Evolutionary conservation across 129 eudicot genomes (phyloP).

Genomic region (Tagetes erecta): DNA sequence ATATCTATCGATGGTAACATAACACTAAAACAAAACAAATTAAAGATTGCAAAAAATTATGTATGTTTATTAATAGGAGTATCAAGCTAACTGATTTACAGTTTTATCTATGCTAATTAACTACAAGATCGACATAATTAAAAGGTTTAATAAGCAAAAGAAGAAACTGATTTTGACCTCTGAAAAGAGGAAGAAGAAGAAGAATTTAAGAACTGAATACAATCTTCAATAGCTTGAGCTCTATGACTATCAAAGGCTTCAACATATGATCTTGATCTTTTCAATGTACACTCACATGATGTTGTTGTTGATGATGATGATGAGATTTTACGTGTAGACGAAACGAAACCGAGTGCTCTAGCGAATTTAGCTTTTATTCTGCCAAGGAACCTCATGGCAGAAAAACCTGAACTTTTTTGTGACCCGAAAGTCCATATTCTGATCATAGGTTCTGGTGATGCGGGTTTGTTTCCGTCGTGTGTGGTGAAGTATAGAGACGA

Average conservation of each 20-base stretch:
- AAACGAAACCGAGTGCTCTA: constrained; percentile 41
- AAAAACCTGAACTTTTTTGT: constrained; percentile 33
- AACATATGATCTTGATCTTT: constrained; percentile 57
- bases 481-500: constrained; percentile 9
- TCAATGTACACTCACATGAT: constrained; percentile 25
- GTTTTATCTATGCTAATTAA: constrained; percentile 4
- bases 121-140: constrained; percentile 16
- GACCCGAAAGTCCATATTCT: constrained; percentile 29
- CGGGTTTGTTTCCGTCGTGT: not conserved
- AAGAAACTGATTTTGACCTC: constrained; percentile 56
- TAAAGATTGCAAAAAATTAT: constrained; percentile 7
- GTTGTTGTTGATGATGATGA: constrained; percentile 41
- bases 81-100: constrained; percentile 22
- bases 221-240: constrained; percentile 75
- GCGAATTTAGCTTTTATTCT: constrained; percentile 42
- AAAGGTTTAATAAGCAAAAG: constrained; percentile 23
- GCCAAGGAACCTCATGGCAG: constrained; percentile 41
- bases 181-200: constrained; percentile 53
- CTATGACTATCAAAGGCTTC: constrained; percentile 57
- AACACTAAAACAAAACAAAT: not conserved
- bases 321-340: constrained; percentile 44
- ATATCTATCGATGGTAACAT: too few relatives aligned
- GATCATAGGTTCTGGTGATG: not conserved
- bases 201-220: constrained; percentile 69
- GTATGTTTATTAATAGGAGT: constrained; percentile 1